phyloP scores from a whole-genome alignment of 306 rosid species.

The Quercus wislizeni region DNA sequence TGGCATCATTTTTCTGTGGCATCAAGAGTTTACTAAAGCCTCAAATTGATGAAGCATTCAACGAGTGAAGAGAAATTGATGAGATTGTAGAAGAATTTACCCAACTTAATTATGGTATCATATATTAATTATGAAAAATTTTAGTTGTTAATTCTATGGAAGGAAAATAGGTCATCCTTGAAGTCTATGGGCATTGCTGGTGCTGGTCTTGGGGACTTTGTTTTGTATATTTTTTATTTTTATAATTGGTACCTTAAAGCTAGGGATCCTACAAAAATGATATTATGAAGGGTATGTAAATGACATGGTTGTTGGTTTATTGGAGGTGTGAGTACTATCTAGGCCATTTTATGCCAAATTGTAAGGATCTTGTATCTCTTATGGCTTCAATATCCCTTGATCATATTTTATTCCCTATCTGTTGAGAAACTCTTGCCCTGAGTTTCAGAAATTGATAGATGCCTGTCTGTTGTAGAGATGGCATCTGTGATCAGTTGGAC shows the following conservation, averaged over 20 bases:
- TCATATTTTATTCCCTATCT: neutral
- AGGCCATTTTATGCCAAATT: neutral
- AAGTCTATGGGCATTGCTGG: neutral
- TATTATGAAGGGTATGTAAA: neutral
- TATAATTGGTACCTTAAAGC: neutral
- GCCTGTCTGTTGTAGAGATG: neutral
- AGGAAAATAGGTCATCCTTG: neutral
- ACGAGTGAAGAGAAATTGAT: neutral
- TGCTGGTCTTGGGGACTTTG: neutral
- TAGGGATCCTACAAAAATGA: neutral
- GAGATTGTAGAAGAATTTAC: neutral
- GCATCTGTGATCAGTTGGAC: neutral
- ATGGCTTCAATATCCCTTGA: neutral
- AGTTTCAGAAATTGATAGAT: neutral
- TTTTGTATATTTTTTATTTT: neutral
- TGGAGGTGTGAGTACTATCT: neutral
- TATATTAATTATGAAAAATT: neutral
- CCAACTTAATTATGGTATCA: neutral
- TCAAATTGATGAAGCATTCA: neutral
- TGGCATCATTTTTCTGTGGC: neutral
- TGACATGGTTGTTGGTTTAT: neutral
- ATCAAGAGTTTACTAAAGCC: neutral
- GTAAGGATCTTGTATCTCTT: neutral
- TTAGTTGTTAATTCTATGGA: neutral
- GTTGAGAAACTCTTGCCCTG: neutral